A percentile compares a stretch with the other conserved stretches of the same genome.
Conservation (phyloP, 768 basidiomycete genomes). For the Mycena vulgaris region DNA sequence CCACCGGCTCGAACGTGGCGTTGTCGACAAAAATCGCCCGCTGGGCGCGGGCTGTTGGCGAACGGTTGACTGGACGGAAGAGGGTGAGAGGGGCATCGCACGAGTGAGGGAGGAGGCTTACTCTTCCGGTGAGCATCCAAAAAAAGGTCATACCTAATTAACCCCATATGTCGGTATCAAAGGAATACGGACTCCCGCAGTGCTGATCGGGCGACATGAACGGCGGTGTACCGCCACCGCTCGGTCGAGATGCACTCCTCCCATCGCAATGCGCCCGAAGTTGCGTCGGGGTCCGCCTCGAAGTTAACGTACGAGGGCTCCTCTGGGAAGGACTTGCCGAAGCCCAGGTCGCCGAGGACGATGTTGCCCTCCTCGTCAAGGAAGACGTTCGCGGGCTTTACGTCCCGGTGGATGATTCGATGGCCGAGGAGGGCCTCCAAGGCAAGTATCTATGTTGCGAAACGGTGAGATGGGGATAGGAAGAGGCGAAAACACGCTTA, state of each 20-base stretch:
- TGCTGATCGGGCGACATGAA: conserved; percentile 42
- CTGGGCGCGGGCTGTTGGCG: background rate
- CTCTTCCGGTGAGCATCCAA: conserved; percentile 71
- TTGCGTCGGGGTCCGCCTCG: conserved; percentile 17
- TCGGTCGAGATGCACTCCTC: conserved; percentile 21
- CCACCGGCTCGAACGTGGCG: background rate
- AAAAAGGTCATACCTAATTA: conserved; percentile 79
- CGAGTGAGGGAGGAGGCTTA: background rate
- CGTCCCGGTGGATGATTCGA: conserved; percentile 40
- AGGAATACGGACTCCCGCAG: conserved; percentile 36
- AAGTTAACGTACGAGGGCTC: conserved; percentile 5
- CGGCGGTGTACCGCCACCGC: conserved; percentile 39
- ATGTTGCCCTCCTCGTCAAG: conserved; percentile 36
- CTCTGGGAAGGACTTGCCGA: conserved; percentile 20
- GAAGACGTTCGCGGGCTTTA: conserved; percentile 44
- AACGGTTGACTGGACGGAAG: conserved; percentile 1
- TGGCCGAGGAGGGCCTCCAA: conserved; percentile 35
- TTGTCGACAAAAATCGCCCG: background rate
- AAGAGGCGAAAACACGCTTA: conserved; percentile 22
- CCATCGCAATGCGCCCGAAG: background rate
- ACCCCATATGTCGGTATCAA: conserved; percentile 77
- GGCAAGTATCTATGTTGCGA: conserved; percentile 23
- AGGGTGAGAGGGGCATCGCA: background rate
- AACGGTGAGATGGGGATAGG: background rate
- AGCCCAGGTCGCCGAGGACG: conserved; percentile 40